A percentile compares a stretch with the other conserved stretches of the same genome.
phyloP scores from a whole-genome alignment of 192 early-diverging fungal species.

The Bifiguratus adelaidae region DNA sequence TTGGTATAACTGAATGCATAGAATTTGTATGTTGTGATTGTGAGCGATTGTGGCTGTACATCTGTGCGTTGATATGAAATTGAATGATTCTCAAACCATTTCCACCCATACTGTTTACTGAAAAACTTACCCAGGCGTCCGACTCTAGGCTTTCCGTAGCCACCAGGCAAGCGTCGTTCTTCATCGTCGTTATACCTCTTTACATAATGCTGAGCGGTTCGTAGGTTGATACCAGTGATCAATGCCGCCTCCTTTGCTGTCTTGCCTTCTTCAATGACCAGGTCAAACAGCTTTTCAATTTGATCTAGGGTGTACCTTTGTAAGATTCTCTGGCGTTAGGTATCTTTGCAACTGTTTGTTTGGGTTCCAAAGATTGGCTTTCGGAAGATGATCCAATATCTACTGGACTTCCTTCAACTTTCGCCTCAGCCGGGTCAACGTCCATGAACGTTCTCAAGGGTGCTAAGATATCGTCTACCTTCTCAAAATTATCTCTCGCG shows the following conservation, averaged over 20 bases:
- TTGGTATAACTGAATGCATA: too few relatives aligned
- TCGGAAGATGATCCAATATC: not conserved
- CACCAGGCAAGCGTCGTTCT: slow-evolving; percentile 4
- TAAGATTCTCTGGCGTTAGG: slow-evolving; percentile 2
- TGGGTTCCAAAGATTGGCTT: not conserved
- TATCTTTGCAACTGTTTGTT: slow-evolving; percentile 1
- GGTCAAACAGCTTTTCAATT: slow-evolving; percentile 8
- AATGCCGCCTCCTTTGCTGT: slow-evolving; percentile 3
- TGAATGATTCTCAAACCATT: too few relatives aligned
- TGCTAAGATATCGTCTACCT: not conserved
- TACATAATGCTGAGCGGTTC: slow-evolving; percentile 1
- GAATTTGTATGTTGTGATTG: too few relatives aligned
- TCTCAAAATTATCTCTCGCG: not conserved
- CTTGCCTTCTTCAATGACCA: slow-evolving; percentile 4
- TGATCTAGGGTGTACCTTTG: slow-evolving; percentile 2
- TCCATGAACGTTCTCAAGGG: slow-evolving; percentile 7
- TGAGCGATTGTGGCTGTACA: too few relatives aligned
- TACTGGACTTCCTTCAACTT: not conserved
- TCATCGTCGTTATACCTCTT: slow-evolving; percentile 8
- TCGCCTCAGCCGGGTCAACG: slow-evolving; percentile 5
- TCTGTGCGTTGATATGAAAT: too few relatives aligned
- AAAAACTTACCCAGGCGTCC: too few relatives aligned
- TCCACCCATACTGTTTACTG: too few relatives aligned
- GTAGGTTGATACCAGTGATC: slow-evolving; percentile 7
- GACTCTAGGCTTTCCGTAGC: too few relatives aligned